A percentile compares a stretch with the other conserved stretches of the same genome.
Conservation (phyloP, 1,284 basidiomycete species). For the Fomitopsis palustris region DNA sequence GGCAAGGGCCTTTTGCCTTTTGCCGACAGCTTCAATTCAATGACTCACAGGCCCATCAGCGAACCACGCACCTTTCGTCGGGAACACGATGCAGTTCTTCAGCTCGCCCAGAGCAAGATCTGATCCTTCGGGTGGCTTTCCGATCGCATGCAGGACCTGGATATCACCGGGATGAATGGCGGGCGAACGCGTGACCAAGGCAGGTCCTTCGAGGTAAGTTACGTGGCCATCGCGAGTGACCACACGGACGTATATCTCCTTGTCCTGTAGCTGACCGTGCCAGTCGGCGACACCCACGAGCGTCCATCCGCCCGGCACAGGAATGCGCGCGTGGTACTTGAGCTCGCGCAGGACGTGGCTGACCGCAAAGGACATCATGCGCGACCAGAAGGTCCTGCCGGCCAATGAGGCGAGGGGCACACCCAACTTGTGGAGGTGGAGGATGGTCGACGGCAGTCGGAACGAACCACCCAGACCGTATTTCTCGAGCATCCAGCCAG, state of each 20-base stretch:
- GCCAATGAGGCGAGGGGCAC: conserved; percentile 16
- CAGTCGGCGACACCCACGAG: conserved; percentile 68
- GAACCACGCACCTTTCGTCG: conserved; percentile 38
- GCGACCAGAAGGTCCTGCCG: conserved; percentile 48
- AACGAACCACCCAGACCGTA: conserved; percentile 41
- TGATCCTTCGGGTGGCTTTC: conserved; percentile 45
- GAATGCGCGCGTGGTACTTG: conserved; percentile 67
- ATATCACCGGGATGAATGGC: conserved; percentile 70
- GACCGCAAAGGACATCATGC: conserved; percentile 48
- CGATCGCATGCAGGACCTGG: conserved; percentile 56
- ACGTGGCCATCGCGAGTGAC: conserved; percentile 34
- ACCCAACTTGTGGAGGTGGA: conserved; percentile 34
- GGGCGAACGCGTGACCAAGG: conserved; percentile 60
- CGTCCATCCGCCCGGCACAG: conserved; percentile 57
- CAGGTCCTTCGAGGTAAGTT: conserved; percentile 50
- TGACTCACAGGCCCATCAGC: not conserved
- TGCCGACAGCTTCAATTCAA: too few species aligned
- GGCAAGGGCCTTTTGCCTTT: conserved; percentile 59
- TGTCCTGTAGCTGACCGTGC: conserved; percentile 44
- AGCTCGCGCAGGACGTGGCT: conserved; percentile 62
- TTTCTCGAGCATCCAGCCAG: conserved; percentile 43
- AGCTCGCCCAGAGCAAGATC: conserved; percentile 48
- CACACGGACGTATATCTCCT: conserved; percentile 58
- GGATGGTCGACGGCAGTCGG: conserved; percentile 36
- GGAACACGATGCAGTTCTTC: conserved; percentile 58